These are phyloP conservation scores for Diplogelasinospora grovesii DNA, from an alignment of 495 filamentous ascomycete genomes.

Conservation along the genomic window DNA sequence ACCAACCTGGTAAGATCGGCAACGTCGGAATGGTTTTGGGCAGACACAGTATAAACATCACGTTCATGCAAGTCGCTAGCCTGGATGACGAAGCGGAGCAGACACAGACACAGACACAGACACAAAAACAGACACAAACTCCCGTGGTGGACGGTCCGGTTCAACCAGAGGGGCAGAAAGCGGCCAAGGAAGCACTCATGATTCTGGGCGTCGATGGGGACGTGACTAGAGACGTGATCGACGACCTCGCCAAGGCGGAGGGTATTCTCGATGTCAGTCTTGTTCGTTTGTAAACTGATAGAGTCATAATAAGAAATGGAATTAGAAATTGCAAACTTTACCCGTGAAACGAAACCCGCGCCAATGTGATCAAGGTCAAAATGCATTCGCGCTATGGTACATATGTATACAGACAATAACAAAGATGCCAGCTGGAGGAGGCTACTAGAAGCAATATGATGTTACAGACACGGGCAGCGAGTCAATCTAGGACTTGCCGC, in stretches of 20 bases:
- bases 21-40: slow-evolving; percentile 59
- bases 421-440: too few relatives aligned
- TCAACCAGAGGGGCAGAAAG: slow-evolving; percentile 8
- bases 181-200: slow-evolving; percentile 59
- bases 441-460: too few relatives aligned
- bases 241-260: slow-evolving; percentile 45
- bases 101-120: too few relatives aligned
- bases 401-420: too few relatives aligned
- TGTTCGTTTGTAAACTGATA: slow-evolving; percentile 41
- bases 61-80: slow-evolving; percentile 61
- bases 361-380: too few relatives aligned
- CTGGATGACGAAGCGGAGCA: slow-evolving; percentile 34
- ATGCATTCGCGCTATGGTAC: too few relatives aligned
- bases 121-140: too few relatives aligned
- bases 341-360: neutral
- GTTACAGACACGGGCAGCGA: slow-evolving; percentile 19
- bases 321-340: too few relatives aligned
- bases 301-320: too few relatives aligned
- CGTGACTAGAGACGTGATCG: slow-evolving; percentile 48
- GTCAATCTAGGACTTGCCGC: slow-evolving; percentile 31
- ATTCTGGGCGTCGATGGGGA: slow-evolving; percentile 58
- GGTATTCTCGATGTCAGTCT: slow-evolving; percentile 59
- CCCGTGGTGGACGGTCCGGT: slow-evolving; percentile 14
- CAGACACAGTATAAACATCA: slow-evolving; percentile 59
- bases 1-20: slow-evolving; percentile 67